Conservation (phyloP, 2,329 filamentous ascomycete genomes). For the Colletotrichum sp. region DNA sequence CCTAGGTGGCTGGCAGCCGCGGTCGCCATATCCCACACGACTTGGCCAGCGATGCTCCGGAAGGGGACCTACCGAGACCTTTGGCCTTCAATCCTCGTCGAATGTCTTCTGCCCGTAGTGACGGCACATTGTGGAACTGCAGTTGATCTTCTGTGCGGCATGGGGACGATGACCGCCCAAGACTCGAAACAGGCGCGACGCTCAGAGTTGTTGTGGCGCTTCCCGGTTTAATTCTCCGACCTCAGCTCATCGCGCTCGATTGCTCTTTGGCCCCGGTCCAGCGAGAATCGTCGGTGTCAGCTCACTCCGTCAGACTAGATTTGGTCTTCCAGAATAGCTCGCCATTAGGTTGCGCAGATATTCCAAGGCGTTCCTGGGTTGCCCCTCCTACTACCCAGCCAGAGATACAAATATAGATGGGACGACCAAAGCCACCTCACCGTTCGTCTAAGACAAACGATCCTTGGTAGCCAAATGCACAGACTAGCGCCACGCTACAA, state of each 20-base stretch:
- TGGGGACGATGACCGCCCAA: not conserved
- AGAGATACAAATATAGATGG: not conserved
- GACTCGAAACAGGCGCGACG: not conserved
- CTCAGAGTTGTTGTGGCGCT: not conserved
- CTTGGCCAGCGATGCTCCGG: not conserved
- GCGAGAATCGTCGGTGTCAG: not conserved
- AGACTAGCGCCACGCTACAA: not conserved
- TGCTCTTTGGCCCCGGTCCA: not conserved
- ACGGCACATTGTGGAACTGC: not conserved
- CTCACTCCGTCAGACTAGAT: not conserved
- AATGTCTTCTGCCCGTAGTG: not conserved
- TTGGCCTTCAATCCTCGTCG: not conserved
- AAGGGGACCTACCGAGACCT: not conserved
- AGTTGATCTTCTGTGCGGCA: not conserved
- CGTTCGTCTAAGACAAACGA: not conserved
- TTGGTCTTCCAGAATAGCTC: not conserved
- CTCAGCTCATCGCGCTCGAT: not conserved
- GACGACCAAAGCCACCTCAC: not conserved
- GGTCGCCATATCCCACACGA: not conserved
- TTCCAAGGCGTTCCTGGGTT: not conserved
- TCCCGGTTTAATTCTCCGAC: slow-evolving; percentile 15
- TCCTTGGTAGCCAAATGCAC: not conserved
- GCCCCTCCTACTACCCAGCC: not conserved
- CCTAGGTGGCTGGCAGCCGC: not conserved
- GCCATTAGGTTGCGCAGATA: too few relatives aligned